phyloP scores from a whole-genome alignment of 768 basidiomycete species.

The Kwoniella botswanensis region DNA sequence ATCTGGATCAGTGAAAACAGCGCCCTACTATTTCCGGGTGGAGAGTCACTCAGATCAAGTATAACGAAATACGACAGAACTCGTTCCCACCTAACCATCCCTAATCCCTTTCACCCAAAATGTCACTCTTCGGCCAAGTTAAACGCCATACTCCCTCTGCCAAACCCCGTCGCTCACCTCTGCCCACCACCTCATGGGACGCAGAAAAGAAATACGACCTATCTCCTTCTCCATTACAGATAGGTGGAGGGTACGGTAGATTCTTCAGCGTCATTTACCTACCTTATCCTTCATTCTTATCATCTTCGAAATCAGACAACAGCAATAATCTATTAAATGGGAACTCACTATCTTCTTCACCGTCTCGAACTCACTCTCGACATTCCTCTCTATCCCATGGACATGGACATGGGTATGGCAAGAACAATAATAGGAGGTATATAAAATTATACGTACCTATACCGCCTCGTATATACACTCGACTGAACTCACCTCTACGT shows the following conservation, averaged over 20 bases:
- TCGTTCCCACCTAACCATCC: not conserved
- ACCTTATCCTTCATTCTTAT: slow-evolving; percentile 44
- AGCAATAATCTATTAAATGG: slow-evolving; percentile 20
- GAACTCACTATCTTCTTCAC: slow-evolving; percentile 19
- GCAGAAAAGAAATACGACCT: slow-evolving; percentile 47
- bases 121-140: slow-evolving; percentile 58
- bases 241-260: slow-evolving; percentile 20
- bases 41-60: not conserved
- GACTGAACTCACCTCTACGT: slow-evolving; percentile 36
- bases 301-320: slow-evolving; percentile 12
- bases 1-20: no score
- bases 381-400: slow-evolving; percentile 12
- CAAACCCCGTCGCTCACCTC: slow-evolving; percentile 45
- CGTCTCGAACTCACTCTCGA: slow-evolving; percentile 6
- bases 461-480: slow-evolving; percentile 44
- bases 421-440: slow-evolving; percentile 15
- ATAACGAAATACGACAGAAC: not conserved
- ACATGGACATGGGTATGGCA: slow-evolving; percentile 1
- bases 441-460: slow-evolving; percentile 54
- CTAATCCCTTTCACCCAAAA: slow-evolving; percentile 16
- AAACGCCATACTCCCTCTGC: slow-evolving; percentile 50
- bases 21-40: no score
- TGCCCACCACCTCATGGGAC: slow-evolving; percentile 48
- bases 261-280: slow-evolving; percentile 52
- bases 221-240: slow-evolving; percentile 26